Conservation (phyloP, 352 stramenopile genomes). For the Phytophthora hybrid region DNA sequence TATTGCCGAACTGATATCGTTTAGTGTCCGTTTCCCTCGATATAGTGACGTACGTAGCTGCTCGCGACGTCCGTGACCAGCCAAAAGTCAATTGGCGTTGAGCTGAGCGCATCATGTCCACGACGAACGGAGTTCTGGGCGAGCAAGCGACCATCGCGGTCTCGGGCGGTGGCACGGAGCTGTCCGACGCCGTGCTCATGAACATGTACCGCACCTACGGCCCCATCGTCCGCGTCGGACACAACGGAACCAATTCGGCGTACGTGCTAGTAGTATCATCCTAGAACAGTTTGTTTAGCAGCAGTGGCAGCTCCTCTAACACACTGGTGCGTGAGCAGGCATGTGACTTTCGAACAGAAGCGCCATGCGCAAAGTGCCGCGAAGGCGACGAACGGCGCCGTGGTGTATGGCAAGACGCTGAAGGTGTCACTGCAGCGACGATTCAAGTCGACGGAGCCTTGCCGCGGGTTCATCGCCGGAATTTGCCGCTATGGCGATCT, state of each 20-base stretch:
- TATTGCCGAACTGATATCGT: background rate
- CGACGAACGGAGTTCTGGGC: slow-evolving; percentile 9
- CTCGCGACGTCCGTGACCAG: slow-evolving; percentile 28
- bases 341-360: slow-evolving; percentile 49
- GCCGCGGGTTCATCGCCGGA: slow-evolving; percentile 64
- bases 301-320: background rate
- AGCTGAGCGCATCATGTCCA: slow-evolving; percentile 6
- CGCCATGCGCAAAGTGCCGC: slow-evolving; percentile 47
- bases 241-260: slow-evolving; percentile 60
- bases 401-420: slow-evolving; percentile 64
- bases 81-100: slow-evolving; percentile 33
- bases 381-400: slow-evolving; percentile 56
- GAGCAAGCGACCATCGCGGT: slow-evolving; percentile 54
- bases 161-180: slow-evolving; percentile 51
- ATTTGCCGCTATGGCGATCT: slow-evolving; percentile 66
- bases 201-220: slow-evolving; percentile 73
- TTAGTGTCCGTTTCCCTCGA: slow-evolving; percentile 9
- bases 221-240: slow-evolving; percentile 57
- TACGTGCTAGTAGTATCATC: slow-evolving; percentile 51
- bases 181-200: slow-evolving; percentile 52
- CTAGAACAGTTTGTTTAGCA: background rate
- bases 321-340: slow-evolving; percentile 29
- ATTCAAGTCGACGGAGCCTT: slow-evolving; percentile 56
- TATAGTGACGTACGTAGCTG: slow-evolving; percentile 17
- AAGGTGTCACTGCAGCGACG: slow-evolving; percentile 47